These are phyloP conservation scores for Alternaria alternata DNA, from an alignment of 2,329 filamentous ascomycete genomes.

Conservation along the genomic window DNA sequence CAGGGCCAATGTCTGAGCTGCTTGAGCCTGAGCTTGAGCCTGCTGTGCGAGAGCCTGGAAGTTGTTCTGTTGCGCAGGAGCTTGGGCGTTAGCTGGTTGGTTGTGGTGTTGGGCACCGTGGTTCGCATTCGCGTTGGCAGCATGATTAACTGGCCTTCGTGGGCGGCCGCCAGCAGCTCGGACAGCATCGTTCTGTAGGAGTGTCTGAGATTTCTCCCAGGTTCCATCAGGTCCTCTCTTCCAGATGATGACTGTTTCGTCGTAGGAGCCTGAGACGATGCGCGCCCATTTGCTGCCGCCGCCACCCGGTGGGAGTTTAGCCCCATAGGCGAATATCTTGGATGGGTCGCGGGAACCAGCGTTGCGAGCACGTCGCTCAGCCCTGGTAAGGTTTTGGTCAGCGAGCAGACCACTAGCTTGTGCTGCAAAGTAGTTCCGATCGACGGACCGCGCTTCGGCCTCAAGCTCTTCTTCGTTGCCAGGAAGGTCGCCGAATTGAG, in stretches of 20 bases:
- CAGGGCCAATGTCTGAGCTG: conserved; percentile 45
- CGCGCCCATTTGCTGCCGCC: conserved; percentile 88
- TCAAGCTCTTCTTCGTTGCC: conserved; percentile 79
- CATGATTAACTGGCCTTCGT: conserved; percentile 38
- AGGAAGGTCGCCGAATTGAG: conserved; percentile 88
- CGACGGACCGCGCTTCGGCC: conserved; percentile 74
- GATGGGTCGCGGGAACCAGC: conserved; percentile 78
- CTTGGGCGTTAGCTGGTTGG: conserved; percentile 21
- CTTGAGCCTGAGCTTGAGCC: conserved; percentile 48
- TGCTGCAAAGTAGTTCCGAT: conserved; percentile 74
- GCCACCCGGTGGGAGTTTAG: conserved; percentile 88
- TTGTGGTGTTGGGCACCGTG: conserved; percentile 29
- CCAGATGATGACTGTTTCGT: conserved; percentile 96
- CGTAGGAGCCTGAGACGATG: conserved; percentile 97
- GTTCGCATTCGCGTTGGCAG: conserved; percentile 27
- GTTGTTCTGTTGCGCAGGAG: conserved; percentile 34
- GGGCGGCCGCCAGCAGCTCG: conserved; percentile 56
- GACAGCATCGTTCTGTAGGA: conserved; percentile 76
- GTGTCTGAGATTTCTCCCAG: conserved; percentile 79
- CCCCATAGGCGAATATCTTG: conserved; percentile 80
- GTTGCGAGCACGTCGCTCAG: conserved; percentile 59
- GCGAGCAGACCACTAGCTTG: conserved; percentile 56
- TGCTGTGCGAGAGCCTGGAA: conserved; percentile 48
- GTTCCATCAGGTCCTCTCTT: conserved; percentile 82
- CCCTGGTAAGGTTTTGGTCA: conserved; percentile 38